Conservation (phyloP, 164 flowering plant species). For the Protea cynaroides region DNA sequence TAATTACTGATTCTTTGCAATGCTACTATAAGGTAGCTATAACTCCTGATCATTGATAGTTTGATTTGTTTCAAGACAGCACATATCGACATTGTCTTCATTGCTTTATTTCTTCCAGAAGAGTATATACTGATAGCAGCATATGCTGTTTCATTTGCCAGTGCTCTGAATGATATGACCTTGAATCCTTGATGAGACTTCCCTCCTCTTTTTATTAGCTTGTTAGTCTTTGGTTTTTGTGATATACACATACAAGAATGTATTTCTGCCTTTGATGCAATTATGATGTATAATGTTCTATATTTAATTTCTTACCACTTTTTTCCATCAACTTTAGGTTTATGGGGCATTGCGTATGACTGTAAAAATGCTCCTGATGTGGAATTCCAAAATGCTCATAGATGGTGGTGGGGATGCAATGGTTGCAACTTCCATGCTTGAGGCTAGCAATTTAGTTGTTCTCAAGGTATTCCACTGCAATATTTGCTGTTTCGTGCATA, state of each 20-base stretch:
- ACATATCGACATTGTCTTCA: too few relatives aligned
- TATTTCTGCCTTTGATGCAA: constrained; percentile 1
- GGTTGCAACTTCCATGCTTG: constrained; percentile 88
- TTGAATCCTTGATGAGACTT: not conserved
- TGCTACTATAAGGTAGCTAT: too few relatives aligned
- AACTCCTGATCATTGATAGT: too few relatives aligned
- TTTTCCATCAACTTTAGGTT: constrained; percentile 34
- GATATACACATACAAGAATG: not conserved
- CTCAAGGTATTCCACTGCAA: constrained; percentile 53
- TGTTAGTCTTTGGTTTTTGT: not conserved
- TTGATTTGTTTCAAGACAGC: too few relatives aligned
- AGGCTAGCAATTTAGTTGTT: constrained; percentile 84
- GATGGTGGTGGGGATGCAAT: constrained; percentile 64
- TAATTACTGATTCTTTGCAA: too few relatives aligned
- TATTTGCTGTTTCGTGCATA: not conserved
- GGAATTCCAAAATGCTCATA: constrained; percentile 87
- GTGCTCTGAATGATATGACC: not conserved
- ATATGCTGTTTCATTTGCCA: too few relatives aligned
- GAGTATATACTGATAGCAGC: too few relatives aligned
- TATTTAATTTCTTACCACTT: not conserved
- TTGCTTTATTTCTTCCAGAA: too few relatives aligned
- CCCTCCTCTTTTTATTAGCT: not conserved
- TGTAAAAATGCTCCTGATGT: constrained; percentile 86
- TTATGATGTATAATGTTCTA: not conserved
- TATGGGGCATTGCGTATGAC: constrained; percentile 95